Base-by-base conservation (phyloP, 139 green algal genomes). In the Chlorella sp. region DNA sequence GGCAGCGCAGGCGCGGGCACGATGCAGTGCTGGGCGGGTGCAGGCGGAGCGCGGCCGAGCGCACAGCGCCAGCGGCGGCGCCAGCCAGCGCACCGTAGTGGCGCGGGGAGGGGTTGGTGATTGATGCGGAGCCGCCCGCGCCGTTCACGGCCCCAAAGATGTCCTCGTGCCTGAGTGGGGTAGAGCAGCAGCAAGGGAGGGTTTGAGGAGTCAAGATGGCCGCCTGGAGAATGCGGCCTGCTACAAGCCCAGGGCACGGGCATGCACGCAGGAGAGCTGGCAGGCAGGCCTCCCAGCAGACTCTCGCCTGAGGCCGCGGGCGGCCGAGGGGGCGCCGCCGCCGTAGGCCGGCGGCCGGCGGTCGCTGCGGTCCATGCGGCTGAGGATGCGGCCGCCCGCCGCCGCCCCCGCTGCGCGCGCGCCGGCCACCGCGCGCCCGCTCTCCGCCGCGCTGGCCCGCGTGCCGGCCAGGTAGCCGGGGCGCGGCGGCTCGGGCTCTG, bases 131-230 rank as follows among this genome's bases (percentile, higher is more conserved):
- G 53, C 2, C 21, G 62, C 36, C 36, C 36, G 38, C 12, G 21
- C 56, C 69, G 23, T 75, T 53, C 53, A 75, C 38, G 21, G 69
- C 69, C n/a, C 69, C 69, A 15, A 67, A 75, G n/a, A 75, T 75
- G 69, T 75, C 69, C 1, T 65, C 69, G 15, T 75, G 53, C 14
- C 69, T 75, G 69, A 46, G 38, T 11, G 46, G 3, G 36, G n/a
- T 29, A n/a, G n/a, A 42, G 1, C 3, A 43, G 21, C 35, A 27
- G 12, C 2, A 35, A n/a, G n/a, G n/a, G n/a, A n/a, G n/a, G n/a
- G n/a, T n/a, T n/a, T n/a, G 11, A 8, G 21, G 53, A 7, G 27
- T 31, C 27, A 35, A 21, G 2, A n/a, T 6, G 31, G 53, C 15
- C 35, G 53, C 15, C 8, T 27, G 23, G 21, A n/a, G 27, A 61